Evolutionary conservation across 2,329 filamentous ascomycete genomes (phyloP).

Genomic region (Paracamarosporium sp.): DNA sequence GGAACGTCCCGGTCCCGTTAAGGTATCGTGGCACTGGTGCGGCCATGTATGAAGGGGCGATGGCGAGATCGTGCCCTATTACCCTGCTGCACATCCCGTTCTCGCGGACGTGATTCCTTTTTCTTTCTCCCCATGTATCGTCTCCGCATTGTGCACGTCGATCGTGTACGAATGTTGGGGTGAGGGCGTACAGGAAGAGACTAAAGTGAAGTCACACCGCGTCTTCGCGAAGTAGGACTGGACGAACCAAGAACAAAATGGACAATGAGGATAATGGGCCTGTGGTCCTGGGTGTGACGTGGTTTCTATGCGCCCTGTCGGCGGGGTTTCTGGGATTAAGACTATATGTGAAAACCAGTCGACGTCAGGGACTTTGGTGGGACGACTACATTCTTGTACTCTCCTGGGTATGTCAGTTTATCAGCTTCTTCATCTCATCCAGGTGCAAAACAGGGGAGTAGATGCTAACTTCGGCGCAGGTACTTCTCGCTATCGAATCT

Average conservation of each 20-base stretch:
- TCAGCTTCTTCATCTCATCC: background rate
- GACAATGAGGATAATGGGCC: constrained; percentile 25
- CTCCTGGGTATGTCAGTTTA: constrained; percentile 26
- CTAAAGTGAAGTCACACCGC: too few species aligned
- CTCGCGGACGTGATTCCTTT: background rate
- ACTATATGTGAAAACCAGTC: constrained; percentile 34
- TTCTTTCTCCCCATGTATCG: background rate
- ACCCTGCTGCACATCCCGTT: background rate
- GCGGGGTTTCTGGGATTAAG: constrained; percentile 29
- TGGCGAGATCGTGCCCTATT: background rate
- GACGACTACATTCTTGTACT: constrained; percentile 35
- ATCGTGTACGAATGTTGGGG: background rate
- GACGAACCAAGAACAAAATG: too few species aligned
- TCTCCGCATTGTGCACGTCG: background rate
- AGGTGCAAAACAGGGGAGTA: background rate
- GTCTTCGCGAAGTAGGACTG: too few species aligned
- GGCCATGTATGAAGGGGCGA: background rate
- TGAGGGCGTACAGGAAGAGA: too few species aligned
- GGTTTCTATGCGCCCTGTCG: constrained; percentile 28
- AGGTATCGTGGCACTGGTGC: background rate
- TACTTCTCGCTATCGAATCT: constrained; percentile 27
- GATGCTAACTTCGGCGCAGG: constrained; percentile 13
- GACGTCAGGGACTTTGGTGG: constrained; percentile 35
- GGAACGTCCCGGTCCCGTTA: background rate
- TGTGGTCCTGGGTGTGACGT: constrained; percentile 31